Base-by-base conservation (phyloP, 139 green algal genomes). In the Closterium sp. region DNA sequence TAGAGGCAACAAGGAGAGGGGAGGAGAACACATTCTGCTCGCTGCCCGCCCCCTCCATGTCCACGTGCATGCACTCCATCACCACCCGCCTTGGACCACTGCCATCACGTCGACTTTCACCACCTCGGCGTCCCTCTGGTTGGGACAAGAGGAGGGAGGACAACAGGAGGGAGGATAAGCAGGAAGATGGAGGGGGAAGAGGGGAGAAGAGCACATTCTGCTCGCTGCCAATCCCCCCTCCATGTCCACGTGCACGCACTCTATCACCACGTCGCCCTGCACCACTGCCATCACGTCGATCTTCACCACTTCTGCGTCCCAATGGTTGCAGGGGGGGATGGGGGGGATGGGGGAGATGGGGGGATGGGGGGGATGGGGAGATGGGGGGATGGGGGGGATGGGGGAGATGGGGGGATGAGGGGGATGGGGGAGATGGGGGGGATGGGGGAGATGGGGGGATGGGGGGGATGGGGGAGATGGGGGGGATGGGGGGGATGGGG, bases 91-190 rank as follows among this genome's bases (percentile, higher is more conserved):
- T 31, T 93, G 89, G 33, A 94, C 83, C 34, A 36, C 36, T 3
- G 89, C 93, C 81, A 90, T 84, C n/a, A 94, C 86, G 38, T 93
- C 89, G n/a, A 94, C 90, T 69, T 94, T 94, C n/a, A 94, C 81
- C 12, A 94, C 91, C 23, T 94, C 88, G 34, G 28, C 64, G 10
- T 94, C 91, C n/a, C 43, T 33, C 89, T 94, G 88, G 33, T 32
- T 34, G 86, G 31, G 25, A 4, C 30, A 86, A 86, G 1, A 28
- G 83, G 30, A 85, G 30, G 83, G 9, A 86, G 83, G 30, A 28
- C 16, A 85, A 28, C 28, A 34, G 7, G 83, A 34, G n/a, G 16
- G n/a, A 85, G 76, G 30, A 25, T 1, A 85, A 25, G 83, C 23
- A 86, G 30, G 30, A 86, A 9, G 30, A 33, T 16, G 30, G 9